phyloP scores from a whole-genome alignment of 106 monocot genomes.

The Amphibolis antarctica region DNA sequence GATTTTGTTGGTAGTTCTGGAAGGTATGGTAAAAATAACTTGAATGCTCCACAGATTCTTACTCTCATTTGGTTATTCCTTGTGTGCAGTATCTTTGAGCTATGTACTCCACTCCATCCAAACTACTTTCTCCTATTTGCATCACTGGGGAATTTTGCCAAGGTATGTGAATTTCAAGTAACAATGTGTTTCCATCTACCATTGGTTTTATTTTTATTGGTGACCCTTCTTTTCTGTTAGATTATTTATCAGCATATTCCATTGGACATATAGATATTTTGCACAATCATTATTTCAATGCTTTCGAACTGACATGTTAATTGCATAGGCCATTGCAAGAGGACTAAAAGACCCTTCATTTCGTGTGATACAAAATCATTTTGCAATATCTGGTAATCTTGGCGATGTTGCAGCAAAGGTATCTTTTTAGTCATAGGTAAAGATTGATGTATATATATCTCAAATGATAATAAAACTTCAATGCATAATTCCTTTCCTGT shows the following conservation, averaged over 20 bases:
- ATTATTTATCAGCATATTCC: background rate
- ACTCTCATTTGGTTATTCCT: background rate
- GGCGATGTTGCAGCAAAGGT: slow-evolving; percentile 98
- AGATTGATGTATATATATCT: too few relatives aligned
- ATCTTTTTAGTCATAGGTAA: slow-evolving; percentile 4
- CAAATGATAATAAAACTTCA: too few relatives aligned
- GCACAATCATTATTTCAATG: too few relatives aligned
- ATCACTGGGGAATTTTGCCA: slow-evolving; percentile 77
- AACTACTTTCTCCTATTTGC: slow-evolving; percentile 82
- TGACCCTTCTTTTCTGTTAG: background rate
- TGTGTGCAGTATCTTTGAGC: slow-evolving; percentile 82
- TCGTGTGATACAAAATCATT: slow-evolving; percentile 96
- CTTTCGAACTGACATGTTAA: background rate
- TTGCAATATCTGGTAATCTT: slow-evolving; percentile 73
- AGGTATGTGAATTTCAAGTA: slow-evolving; percentile 38
- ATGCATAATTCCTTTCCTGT: too few relatives aligned
- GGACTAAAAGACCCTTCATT: slow-evolving; percentile 90
- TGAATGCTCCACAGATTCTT: background rate
- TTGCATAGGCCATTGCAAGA: slow-evolving; percentile 58
- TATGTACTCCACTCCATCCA: slow-evolving; percentile 72
- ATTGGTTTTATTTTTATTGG: background rate
- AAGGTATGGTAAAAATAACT: slow-evolving; percentile 30
- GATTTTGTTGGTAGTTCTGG: slow-evolving; percentile 97
- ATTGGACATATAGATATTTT: too few relatives aligned
- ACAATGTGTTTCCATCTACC: background rate